Percentiles rank a stretch among this genome's conserved stretches.
Conservation (phyloP, 2,329 filamentous ascomycete genomes). For the Neopestalotiopsis clavispora region DNA sequence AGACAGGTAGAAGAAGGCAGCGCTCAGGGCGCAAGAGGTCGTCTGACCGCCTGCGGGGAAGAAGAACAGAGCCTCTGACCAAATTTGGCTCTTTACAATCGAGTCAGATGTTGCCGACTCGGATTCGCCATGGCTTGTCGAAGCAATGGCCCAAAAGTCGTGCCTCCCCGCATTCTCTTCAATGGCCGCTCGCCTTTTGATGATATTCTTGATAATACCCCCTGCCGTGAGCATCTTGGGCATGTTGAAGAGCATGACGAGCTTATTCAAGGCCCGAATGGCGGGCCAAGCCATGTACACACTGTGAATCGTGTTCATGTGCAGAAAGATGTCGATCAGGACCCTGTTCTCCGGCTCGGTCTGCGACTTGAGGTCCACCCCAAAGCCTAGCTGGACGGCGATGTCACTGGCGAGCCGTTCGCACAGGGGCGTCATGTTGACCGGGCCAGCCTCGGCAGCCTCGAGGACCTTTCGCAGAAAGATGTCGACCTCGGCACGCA, state of each 20-base stretch:
- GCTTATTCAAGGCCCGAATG: neutral
- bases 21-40: slow-evolving; percentile 35
- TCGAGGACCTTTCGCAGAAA: slow-evolving; percentile 15
- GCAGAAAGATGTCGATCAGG: neutral
- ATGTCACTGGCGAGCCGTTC: slow-evolving; percentile 24
- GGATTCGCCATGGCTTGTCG: too few species aligned
- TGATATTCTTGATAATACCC: neutral
- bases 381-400: slow-evolving; percentile 26
- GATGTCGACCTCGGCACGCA: slow-evolving; percentile 11
- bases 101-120: too few species aligned
- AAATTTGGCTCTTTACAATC: neutral
- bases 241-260: slow-evolving; percentile 1
- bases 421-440: slow-evolving; percentile 24
- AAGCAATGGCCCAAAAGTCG: too few species aligned
- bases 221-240: neutral
- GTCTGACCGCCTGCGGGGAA: slow-evolving; percentile 30
- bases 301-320: slow-evolving; percentile 3
- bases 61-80: slow-evolving; percentile 17
- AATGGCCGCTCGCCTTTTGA: neutral
- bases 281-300: slow-evolving; percentile 2
- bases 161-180: too few species aligned
- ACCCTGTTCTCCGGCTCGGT: slow-evolving; percentile 18
- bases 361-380: slow-evolving; percentile 25
- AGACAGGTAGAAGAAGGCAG: slow-evolving; percentile 40
- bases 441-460: slow-evolving; percentile 12